phyloP scores from a whole-genome alignment of 345 rosid genomes.

The Durio zibethinus region DNA sequence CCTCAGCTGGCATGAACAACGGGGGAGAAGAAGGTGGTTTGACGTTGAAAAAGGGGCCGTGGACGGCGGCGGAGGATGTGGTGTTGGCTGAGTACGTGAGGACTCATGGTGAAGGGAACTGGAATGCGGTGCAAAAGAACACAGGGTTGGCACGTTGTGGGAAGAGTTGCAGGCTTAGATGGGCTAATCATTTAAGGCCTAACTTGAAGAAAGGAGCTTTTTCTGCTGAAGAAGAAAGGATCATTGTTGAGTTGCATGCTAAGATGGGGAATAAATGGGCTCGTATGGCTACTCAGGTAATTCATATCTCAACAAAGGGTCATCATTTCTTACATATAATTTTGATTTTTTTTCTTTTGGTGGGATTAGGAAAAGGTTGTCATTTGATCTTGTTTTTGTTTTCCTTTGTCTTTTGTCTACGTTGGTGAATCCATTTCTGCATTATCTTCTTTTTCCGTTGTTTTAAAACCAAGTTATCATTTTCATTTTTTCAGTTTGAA shows the following conservation, averaged over 20 bases:
- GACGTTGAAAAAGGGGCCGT: slow-evolving; percentile 49
- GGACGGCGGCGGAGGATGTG: slow-evolving; percentile 56
- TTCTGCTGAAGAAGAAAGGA: slow-evolving; percentile 47
- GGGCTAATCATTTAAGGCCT: slow-evolving; percentile 58
- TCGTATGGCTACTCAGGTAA: slow-evolving; percentile 62
- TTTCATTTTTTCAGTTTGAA: not conserved
- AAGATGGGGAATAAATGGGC: slow-evolving; percentile 64
- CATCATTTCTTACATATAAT: not conserved
- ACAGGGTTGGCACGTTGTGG: slow-evolving; percentile 59
- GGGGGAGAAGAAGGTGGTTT: slow-evolving; percentile 27
- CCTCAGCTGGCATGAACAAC: not conserved
- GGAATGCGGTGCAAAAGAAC: slow-evolving; percentile 61
- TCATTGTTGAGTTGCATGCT: slow-evolving; percentile 52
- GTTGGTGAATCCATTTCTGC: not conserved
- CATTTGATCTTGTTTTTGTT: not conserved
- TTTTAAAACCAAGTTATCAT: not conserved
- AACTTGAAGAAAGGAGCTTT: slow-evolving; percentile 54
- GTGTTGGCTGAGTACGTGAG: slow-evolving; percentile 47
- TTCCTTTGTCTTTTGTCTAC: not conserved
- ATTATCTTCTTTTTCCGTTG: not conserved
- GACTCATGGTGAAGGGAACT: slow-evolving; percentile 55
- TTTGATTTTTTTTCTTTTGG: not conserved
- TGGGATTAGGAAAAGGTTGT: not conserved
- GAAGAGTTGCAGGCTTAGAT: slow-evolving; percentile 56
- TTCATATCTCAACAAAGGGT: not conserved